Base-by-base conservation (phyloP, 345 rosid genomes). In the Anastatica hierochuntica region DNA sequence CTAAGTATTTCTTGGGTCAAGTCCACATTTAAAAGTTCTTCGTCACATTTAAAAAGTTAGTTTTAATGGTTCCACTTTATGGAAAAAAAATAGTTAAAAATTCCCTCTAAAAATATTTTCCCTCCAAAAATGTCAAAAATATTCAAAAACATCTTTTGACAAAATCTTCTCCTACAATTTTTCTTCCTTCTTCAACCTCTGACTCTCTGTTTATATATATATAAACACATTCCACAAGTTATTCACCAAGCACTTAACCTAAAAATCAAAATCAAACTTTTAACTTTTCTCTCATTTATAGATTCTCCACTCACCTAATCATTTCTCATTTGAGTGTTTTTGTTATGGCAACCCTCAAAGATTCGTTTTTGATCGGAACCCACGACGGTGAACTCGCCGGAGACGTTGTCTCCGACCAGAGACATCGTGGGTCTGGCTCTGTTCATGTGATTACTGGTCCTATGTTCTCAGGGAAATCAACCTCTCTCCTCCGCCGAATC, bases 391-490 rank as follows among this genome's bases (percentile, higher is more conserved):
- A 38, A 35, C 1, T 27, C 23, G 23, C 35, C 35, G 31, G 52
- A 45, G 65, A 52, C 46, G 62, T 33, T 58, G 14, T 47, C 16
- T 2, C 34, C 27, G 66, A 54, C 10, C 10, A 48, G n/a, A 18
- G 13, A 15, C 59, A 8, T 10, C 26, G 49, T 0, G 63, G 58
- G 10, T 51, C 71, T n/a, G 94, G 96, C 10, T 78, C 84, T 56
- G 43, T 92, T 29, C 98, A 92, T 56, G 88, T 92, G 45, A 83
- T 92, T 53, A 63, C 69, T 10, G 95, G 96, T 4, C 95, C 96
- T 42, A 84, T 92, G 96, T 92, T 92, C 17, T 84, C 96, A 9
- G 96, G 98, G 38, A 92, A 92, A 55, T 82, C 96, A 52, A 92
- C 96, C 1, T 81, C 92, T 6, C 94, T 92, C 20, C 95, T 92